Percentiles rank a stretch among this genome's conserved stretches.
Evolutionary conservation across 371 early-diverging fungal species (phyloP).

Genomic region (Capniomyces stellatus): DNA sequence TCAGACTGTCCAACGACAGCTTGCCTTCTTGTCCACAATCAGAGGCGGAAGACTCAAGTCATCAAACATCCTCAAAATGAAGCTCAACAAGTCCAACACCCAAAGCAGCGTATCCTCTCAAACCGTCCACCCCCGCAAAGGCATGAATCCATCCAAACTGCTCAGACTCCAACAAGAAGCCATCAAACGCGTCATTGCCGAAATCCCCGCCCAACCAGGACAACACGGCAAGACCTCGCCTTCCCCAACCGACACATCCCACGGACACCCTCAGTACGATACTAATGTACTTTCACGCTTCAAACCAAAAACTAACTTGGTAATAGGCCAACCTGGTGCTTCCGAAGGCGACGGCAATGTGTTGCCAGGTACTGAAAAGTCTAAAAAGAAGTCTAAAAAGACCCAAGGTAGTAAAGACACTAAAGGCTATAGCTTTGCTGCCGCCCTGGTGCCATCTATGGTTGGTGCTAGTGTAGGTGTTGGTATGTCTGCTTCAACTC

Average conservation of each 20-base stretch:
- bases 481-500: conserved; percentile 28
- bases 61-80: conserved; percentile 1
- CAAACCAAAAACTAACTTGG: no score
- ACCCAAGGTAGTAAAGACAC: no score
- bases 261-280: no score
- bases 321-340: no score
- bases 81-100: background rate
- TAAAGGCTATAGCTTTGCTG: conserved; percentile 25
- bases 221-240: background rate
- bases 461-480: conserved; percentile 42
- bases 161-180: background rate
- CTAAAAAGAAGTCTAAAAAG: no score
- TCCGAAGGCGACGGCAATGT: no score
- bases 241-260: no score
- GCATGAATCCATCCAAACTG: background rate
- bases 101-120: no score
- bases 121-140: no score
- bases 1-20: conserved; percentile 22
- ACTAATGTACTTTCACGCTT: no score
- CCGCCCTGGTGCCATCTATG: conserved; percentile 39
- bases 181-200: conserved; percentile 1
- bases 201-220: background rate
- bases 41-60: background rate
- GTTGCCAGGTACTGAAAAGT: no score
- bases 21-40: conserved; percentile 2